Evolutionary conservation across 768 basidiomycete species (phyloP), one percentile per base, ranked within the genome.

Genomic region (Auriscalpium vulgare): DNA sequence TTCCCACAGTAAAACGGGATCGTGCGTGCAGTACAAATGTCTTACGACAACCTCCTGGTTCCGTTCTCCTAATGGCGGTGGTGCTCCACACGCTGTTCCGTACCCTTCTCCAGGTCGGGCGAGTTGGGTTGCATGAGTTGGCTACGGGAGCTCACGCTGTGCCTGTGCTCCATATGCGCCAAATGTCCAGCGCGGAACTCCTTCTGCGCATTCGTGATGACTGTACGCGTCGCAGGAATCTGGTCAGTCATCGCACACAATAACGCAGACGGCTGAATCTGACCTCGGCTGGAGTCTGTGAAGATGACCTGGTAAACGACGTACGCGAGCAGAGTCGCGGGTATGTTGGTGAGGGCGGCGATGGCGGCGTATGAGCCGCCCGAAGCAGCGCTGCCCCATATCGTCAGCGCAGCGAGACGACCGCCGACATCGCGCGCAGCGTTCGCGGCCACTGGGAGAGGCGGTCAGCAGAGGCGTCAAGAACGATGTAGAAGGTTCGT

Each of bases 281-380:
- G 14, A 67, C 67, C 60, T 59, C 67, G 56, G 55, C 56, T 63
- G 9, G 67, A 66, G 55, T 68, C 67, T 44, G 56, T 58, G 43
- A 68, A 53, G 37, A 65, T 17, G 35, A 68, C 50, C 51, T 68
- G 64, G 59, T 68, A 68, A 40, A 66, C 38, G 10, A 59, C 51
- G 8, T 63, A 67, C 21, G 67, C 67, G n/a, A 59, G n/a, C 17
- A 66, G 23, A 13, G 66, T 68, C n/a, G 64, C 64, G 47, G 56
- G 61, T 46, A 68, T 66, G 56, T 67, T 68, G 4, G 67, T 68
- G 36, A 68, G 59, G 21, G 67, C 65, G 11, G 67, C 64, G 37
- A 68, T 66, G 2, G 67, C 67, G n/a, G 67, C 67, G 47, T 68
- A 68, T n/a, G n/a, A 16, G n/a, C 67, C 67, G 29, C 67, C 67